These are phyloP conservation scores for Acorus calamus DNA, from an alignment of 106 monocot genomes.

Conservation along the genomic window DNA sequence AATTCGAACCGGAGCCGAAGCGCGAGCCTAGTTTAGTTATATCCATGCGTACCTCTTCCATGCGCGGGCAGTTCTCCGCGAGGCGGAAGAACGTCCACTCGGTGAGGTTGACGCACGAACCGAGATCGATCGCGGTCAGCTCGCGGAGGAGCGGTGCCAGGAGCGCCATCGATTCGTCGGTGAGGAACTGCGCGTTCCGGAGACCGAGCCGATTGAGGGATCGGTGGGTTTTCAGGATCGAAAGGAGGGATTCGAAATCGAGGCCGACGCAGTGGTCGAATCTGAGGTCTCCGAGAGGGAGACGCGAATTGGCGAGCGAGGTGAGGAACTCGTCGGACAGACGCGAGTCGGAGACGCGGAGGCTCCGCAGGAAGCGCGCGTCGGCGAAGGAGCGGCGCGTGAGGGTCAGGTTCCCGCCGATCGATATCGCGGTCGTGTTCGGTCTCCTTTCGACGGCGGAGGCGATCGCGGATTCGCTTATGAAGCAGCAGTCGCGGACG, in stretches of 20 bases:
- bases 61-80: not conserved
- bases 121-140: slow-evolving; percentile 3
- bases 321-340: not conserved
- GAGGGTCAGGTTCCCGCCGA: too few species aligned
- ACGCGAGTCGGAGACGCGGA: not conserved
- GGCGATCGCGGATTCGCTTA: not conserved
- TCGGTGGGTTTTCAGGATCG: not conserved
- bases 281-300: too few species aligned
- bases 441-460: not conserved
- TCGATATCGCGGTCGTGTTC: not conserved
- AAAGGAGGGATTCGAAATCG: not conserved
- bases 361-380: not conserved
- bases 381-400: not conserved
- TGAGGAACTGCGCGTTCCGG: not conserved
- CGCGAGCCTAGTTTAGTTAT: not conserved
- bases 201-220: slow-evolving; percentile 3
- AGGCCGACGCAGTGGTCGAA: too few species aligned
- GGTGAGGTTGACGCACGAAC: not conserved
- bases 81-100: slow-evolving; percentile 2
- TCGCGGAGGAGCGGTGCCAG: not conserved
- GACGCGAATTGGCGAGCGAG: too few species aligned
- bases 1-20: too few species aligned
- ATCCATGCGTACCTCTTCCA: not conserved
- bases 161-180: not conserved
- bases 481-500: slow-evolving; percentile 6